Evolutionary conservation across 805 yeast species (phyloP).

Genomic region (Wickerhamomyces alni): DNA sequence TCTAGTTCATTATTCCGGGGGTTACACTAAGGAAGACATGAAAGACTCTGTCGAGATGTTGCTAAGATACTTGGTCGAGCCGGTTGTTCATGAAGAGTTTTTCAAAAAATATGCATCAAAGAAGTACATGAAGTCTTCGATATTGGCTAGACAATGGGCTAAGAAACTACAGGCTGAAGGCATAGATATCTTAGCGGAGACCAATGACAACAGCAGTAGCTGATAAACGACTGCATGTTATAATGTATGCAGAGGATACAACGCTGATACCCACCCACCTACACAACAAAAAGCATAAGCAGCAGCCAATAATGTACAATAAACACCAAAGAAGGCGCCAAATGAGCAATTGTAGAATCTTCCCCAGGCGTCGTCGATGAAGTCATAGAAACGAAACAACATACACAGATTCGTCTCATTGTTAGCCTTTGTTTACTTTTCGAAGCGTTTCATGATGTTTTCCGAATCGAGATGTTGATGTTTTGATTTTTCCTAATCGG

Average conservation of each 20-base stretch:
- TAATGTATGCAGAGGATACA: neutral
- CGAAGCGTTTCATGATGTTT: neutral
- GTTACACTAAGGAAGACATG: slow-evolving; percentile 70
- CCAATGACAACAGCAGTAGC: neutral
- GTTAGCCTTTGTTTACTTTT: neutral
- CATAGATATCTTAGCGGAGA: slow-evolving; percentile 7
- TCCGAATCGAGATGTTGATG: slow-evolving; percentile 11
- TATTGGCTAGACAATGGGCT: slow-evolving; percentile 79
- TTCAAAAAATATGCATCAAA: slow-evolving; percentile 88
- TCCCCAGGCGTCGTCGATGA: too few relatives aligned
- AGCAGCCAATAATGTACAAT: too few relatives aligned
- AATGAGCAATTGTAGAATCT: too few relatives aligned
- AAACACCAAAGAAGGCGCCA: too few relatives aligned
- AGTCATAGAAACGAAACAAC: too few relatives aligned
- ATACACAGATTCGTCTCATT: too few relatives aligned
- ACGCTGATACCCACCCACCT: neutral
- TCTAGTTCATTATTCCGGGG: slow-evolving; percentile 86
- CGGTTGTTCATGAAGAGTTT: slow-evolving; percentile 85
- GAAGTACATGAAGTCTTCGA: slow-evolving; percentile 79
- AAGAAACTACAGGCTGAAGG: slow-evolving; percentile 37
- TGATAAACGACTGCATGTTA: too few relatives aligned
- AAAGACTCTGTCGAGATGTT: slow-evolving; percentile 66
- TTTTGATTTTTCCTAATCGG: slow-evolving; percentile 15
- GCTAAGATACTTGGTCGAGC: slow-evolving; percentile 68
- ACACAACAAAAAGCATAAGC: too few relatives aligned